Conservation (phyloP, 768 basidiomycete genomes). For the Boletales sp. region DNA sequence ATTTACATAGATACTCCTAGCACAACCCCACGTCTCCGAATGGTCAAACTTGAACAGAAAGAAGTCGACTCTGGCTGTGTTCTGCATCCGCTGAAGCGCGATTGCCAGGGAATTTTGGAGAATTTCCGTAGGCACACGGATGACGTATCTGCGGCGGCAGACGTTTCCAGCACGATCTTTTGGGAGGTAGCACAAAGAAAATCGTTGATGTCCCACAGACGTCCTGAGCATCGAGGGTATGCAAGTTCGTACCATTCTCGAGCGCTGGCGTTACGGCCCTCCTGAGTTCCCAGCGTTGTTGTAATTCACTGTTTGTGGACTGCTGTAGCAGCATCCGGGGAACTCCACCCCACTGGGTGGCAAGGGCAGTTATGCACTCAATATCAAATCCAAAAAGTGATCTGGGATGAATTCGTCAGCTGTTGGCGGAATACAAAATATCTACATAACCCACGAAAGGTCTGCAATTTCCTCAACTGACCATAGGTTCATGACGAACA, state of each 20-base stretch:
- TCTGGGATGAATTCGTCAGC: neutral
- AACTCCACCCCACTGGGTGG: neutral
- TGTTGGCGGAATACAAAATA: neutral
- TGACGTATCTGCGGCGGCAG: neutral
- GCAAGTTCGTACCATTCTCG: neutral
- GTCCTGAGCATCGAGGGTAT: neutral
- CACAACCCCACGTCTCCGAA: neutral
- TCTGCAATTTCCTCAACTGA: neutral
- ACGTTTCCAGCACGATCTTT: too few species aligned
- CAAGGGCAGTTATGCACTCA: neutral
- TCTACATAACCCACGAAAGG: neutral
- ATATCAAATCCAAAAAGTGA: neutral
- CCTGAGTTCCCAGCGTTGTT: too few species aligned
- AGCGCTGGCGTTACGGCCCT: too few species aligned
- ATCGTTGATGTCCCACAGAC: neutral
- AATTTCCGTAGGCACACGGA: neutral
- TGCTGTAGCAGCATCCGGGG: too few species aligned
- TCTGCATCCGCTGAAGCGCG: neutral
- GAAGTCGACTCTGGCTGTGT: neutral
- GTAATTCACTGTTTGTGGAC: too few species aligned
- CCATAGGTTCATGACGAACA: neutral
- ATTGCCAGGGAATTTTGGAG: neutral
- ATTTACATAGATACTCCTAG: neutral
- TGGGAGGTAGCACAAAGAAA: too few species aligned
- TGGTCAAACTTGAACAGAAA: neutral